Conservation (phyloP, 345 rosid genomes). For the Geranium rotundifolium region DNA sequence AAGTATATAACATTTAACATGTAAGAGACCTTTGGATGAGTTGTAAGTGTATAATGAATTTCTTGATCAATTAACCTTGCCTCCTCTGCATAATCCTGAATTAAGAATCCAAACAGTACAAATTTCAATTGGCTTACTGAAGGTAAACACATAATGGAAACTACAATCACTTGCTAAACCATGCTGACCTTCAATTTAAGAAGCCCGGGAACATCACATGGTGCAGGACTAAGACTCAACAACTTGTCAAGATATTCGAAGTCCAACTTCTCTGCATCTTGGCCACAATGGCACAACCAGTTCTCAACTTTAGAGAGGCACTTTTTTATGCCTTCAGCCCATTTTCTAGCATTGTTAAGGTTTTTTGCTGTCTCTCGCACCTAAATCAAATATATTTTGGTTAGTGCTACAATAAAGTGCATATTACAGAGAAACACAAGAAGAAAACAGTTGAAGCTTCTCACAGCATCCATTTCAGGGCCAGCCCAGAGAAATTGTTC, state of each 20-base stretch:
- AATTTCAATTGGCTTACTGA: conserved; percentile 2
- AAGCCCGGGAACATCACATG: conserved; percentile 56
- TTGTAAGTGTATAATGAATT: conserved; percentile 41
- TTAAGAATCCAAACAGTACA: conserved; percentile 6
- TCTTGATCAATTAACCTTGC: conserved; percentile 48
- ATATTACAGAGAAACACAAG: not conserved
- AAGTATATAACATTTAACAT: not conserved
- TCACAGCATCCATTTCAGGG: conserved; percentile 76
- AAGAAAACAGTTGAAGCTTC: conserved; percentile 18
- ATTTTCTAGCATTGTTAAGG: conserved; percentile 45
- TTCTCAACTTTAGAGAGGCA: conserved; percentile 44
- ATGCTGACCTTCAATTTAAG: conserved; percentile 56
- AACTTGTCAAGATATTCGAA: conserved; percentile 39
- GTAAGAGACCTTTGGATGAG: conserved; percentile 35
- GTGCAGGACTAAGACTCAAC: conserved; percentile 42
- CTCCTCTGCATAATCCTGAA: conserved; percentile 56
- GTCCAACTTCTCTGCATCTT: conserved; percentile 33
- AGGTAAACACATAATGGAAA: conserved; percentile 8
- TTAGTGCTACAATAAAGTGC: not conserved
- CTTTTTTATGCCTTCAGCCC: conserved; percentile 61
- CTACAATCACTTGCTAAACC: conserved; percentile 8
- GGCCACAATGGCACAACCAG: conserved; percentile 19
- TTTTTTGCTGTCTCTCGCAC: conserved; percentile 53
- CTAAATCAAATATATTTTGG: conserved; percentile 19
- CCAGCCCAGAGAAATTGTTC: conserved; percentile 99